A percentile compares a stretch with the other conserved stretches of the same genome.
Conservation (phyloP, 177 flowering plant genomes). For the Vitis hybrid region DNA sequence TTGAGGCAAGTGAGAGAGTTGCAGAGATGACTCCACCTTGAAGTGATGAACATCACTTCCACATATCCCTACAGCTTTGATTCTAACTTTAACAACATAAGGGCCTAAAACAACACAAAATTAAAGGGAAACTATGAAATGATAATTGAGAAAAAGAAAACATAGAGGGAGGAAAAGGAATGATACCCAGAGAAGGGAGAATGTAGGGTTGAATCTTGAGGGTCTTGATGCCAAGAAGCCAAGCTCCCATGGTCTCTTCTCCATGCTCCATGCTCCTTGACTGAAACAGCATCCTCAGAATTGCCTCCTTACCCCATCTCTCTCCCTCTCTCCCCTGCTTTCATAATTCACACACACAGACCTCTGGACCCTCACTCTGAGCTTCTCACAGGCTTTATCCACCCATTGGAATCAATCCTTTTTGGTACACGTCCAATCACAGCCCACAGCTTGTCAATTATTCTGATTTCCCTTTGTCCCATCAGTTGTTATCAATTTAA, state of each 20-base stretch:
- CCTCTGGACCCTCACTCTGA: too few species aligned
- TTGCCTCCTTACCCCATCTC: background rate
- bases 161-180: background rate
- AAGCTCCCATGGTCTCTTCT: conserved; percentile 24
- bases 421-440: too few species aligned
- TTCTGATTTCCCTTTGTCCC: too few species aligned
- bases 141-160: background rate
- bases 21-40: conserved; percentile 35
- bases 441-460: too few species aligned
- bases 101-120: conserved; percentile 36
- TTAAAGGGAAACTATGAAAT: too few species aligned
- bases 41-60: conserved; percentile 84
- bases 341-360: too few species aligned
- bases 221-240: conserved; percentile 8
- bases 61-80: conserved; percentile 83
- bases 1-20: background rate
- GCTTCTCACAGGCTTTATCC: too few species aligned
- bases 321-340: conserved; percentile 1
- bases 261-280: conserved; percentile 8
- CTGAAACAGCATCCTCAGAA: too few species aligned
- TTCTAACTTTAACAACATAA: conserved; percentile 62
- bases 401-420: too few species aligned
- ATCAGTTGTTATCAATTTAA: too few species aligned
- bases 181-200: conserved; percentile 24
- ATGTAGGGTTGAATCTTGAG: conserved; percentile 26